Conservation (phyloP, 805 yeast species). For the Candida silvicultrix region DNA sequence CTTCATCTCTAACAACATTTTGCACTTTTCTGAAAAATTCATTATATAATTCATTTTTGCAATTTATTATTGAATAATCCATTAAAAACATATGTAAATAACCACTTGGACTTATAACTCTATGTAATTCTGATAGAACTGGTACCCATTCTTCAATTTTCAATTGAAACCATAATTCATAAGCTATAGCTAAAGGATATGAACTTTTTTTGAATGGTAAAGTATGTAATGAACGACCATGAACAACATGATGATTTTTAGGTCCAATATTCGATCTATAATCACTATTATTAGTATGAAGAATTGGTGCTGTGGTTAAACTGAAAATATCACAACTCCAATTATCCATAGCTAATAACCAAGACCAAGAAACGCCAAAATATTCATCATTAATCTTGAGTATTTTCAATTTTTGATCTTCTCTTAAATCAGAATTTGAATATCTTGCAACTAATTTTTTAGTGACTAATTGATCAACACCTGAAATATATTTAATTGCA, state of each 20-base stretch:
- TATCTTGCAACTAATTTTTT: slow-evolving; percentile 13
- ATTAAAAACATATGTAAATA: slow-evolving; percentile 11
- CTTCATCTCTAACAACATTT: slow-evolving; percentile 7
- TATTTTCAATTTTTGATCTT: slow-evolving; percentile 9
- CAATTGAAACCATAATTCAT: slow-evolving; percentile 14
- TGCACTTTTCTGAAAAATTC: slow-evolving; percentile 10
- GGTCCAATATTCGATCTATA: slow-evolving; percentile 16
- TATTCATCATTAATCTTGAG: slow-evolving; percentile 8
- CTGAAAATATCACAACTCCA: slow-evolving; percentile 13
- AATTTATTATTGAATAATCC: slow-evolving; percentile 17
- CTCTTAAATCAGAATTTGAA: slow-evolving; percentile 14
- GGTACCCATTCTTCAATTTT: slow-evolving; percentile 18
- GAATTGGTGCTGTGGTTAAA: slow-evolving; percentile 12
- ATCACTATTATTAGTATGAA: slow-evolving; percentile 5
- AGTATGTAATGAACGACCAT: slow-evolving; percentile 12
- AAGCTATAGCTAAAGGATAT: slow-evolving; percentile 14
- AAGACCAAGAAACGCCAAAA: slow-evolving; percentile 17
- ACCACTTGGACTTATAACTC: slow-evolving; percentile 15
- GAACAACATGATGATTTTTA: slow-evolving; percentile 14
- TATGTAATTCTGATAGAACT: slow-evolving; percentile 10
- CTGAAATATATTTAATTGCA: slow-evolving; percentile 16
- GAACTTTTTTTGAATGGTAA: slow-evolving; percentile 16
- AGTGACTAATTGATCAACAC: slow-evolving; percentile 8
- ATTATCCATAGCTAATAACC: slow-evolving; percentile 22
- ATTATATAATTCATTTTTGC: slow-evolving; percentile 8